These are phyloP conservation scores for Diplosphaera chodatii DNA, from an alignment of 139 green algal genomes.

Conservation along the genomic window DNA sequence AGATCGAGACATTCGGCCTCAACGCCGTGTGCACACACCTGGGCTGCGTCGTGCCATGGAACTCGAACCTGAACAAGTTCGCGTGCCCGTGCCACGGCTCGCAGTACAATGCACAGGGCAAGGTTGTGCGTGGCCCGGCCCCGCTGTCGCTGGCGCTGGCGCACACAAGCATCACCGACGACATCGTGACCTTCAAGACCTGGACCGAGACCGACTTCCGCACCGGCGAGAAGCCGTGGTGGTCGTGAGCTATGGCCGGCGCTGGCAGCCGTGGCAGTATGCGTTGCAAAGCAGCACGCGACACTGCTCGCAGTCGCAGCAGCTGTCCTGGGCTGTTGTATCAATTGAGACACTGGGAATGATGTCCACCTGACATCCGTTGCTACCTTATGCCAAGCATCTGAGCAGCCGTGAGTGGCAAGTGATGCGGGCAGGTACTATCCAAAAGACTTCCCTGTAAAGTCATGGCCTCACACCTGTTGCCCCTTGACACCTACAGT, in stretches of 20 bases:
- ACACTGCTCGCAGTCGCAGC: no score
- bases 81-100: constrained; percentile 99
- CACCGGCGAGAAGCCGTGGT: constrained; percentile 82
- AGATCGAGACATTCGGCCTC: constrained; percentile 88
- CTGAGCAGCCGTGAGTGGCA: no score
- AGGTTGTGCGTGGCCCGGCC: constrained; percentile 88
- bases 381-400: no score
- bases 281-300: no score
- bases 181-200: constrained; percentile 78
- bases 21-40: constrained; percentile 99
- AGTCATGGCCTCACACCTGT: no score
- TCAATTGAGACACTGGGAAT: no score
- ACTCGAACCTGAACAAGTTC: constrained; percentile 99
- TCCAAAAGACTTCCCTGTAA: no score
- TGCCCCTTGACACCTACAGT: no score
- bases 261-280: no score
- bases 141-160: constrained; percentile 94
- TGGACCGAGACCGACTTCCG: constrained; percentile 99
- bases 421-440: no score
- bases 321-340: no score
- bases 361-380: no score
- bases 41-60: constrained; percentile 99
- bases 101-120: constrained; percentile 95
- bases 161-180: constrained; percentile 74
- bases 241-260: constrained; percentile 68